Evolutionary conservation across 306 rosid genomes (phyloP).

Genomic region (Dryas alaskensis): DNA sequence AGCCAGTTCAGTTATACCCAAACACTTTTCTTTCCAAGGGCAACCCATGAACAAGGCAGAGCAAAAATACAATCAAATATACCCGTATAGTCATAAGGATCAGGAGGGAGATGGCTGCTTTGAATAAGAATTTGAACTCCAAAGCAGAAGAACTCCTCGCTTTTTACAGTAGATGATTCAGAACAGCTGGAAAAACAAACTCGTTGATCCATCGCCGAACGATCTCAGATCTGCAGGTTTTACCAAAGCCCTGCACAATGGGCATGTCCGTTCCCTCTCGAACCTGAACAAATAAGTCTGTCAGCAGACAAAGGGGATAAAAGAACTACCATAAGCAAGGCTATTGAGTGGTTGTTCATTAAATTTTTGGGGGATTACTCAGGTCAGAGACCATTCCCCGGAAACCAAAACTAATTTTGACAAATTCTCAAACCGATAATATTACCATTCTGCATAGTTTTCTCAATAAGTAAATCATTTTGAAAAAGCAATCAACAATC

Average conservation of each 20-base stretch:
- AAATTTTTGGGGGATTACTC: background rate
- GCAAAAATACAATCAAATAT: slow-evolving; percentile 39
- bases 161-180: slow-evolving; percentile 34
- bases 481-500: background rate
- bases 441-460: too few species aligned
- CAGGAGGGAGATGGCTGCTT: slow-evolving; percentile 43
- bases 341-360: background rate
- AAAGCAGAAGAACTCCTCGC: slow-evolving; percentile 46
- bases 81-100: slow-evolving; percentile 47
- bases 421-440: background rate
- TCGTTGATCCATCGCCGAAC: slow-evolving; percentile 94
- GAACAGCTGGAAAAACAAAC: slow-evolving; percentile 87
- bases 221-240: slow-evolving; percentile 93
- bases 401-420: background rate
- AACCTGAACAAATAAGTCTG: slow-evolving; percentile 54
- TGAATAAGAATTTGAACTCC: slow-evolving; percentile 37
- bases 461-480: background rate
- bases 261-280: slow-evolving; percentile 97
- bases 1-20: slow-evolving; percentile 37
- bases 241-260: slow-evolving; percentile 95
- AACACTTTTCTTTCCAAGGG: slow-evolving; percentile 39
- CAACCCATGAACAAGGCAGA: slow-evolving; percentile 36
- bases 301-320: slow-evolving; percentile 10
- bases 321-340: background rate
- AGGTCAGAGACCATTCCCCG: background rate